Conservation (phyloP, 225 moss, liverwort and hornwort species). For the Antitrichia curtipendula region DNA sequence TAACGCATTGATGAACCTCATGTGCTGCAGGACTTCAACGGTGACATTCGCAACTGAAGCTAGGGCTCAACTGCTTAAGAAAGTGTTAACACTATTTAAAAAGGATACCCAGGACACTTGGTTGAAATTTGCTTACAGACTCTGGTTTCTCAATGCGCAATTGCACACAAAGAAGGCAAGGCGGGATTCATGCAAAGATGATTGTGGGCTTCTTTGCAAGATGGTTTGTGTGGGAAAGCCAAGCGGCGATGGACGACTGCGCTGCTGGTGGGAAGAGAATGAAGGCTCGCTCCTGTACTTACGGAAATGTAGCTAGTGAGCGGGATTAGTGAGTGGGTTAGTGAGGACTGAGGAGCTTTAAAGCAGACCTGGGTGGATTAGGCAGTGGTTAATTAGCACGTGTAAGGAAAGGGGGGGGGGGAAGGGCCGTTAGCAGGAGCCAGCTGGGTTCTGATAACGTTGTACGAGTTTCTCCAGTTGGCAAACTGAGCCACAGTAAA, state of each 20-base stretch:
- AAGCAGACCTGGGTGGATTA: neutral
- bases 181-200: neutral
- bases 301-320: neutral
- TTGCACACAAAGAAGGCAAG: neutral
- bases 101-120: neutral
- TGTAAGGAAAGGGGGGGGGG: neutral
- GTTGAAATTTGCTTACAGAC: neutral
- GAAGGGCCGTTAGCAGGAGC: neutral
- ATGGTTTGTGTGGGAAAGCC: neutral
- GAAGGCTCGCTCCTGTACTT: neutral
- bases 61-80: neutral
- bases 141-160: neutral
- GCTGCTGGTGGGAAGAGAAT: neutral
- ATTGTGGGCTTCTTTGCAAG: neutral
- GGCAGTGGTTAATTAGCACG: neutral
- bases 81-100: too few species aligned
- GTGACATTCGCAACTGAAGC: neutral
- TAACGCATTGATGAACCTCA: neutral
- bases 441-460: constrained; percentile 1
- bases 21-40: neutral
- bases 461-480: neutral
- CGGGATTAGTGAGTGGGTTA: neutral
- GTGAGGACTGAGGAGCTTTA: neutral
- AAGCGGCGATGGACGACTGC: too few species aligned
- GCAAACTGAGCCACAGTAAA: neutral